Percentiles rank a stretch among this genome's conserved stretches.
Evolutionary conservation across 371 early-diverging fungal species (phyloP).

Genomic region (Mucor velutinosus): DNA sequence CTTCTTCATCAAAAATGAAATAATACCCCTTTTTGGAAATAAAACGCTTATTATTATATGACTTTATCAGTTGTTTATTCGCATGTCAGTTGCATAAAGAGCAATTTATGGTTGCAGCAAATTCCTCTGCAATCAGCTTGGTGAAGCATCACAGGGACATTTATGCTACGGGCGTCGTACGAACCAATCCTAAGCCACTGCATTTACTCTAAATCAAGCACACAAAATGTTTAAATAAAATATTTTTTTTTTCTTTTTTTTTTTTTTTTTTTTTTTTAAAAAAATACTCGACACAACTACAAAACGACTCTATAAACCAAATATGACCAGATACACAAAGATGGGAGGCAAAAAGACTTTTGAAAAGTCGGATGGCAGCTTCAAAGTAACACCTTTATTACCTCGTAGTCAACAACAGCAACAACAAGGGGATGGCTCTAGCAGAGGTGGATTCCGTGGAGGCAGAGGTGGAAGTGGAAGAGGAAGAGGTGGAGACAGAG

Average conservation of each 20-base stretch:
- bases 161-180: neutral
- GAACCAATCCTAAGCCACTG: slow-evolving; percentile 14
- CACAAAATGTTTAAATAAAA: neutral
- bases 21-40: no score
- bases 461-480: neutral
- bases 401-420: slow-evolving; percentile 42
- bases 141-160: no score
- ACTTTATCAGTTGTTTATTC: no score
- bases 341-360: slow-evolving; percentile 58
- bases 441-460: slow-evolving; percentile 3
- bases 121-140: no score
- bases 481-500: neutral
- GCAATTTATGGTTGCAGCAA: no score
- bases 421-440: neutral
- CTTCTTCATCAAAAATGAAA: no score
- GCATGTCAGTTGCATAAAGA: no score
- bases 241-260: neutral
- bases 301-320: neutral
- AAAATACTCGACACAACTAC: no score
- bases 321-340: slow-evolving; percentile 70
- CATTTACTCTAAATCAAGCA: neutral
- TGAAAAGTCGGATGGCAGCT: slow-evolving; percentile 54
- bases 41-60: no score
- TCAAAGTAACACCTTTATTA: slow-evolving; percentile 55
- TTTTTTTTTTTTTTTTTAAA: no score